Evolutionary conservation across 306 rosid species (phyloP).

Genomic region (Fragaria ananassa): DNA sequence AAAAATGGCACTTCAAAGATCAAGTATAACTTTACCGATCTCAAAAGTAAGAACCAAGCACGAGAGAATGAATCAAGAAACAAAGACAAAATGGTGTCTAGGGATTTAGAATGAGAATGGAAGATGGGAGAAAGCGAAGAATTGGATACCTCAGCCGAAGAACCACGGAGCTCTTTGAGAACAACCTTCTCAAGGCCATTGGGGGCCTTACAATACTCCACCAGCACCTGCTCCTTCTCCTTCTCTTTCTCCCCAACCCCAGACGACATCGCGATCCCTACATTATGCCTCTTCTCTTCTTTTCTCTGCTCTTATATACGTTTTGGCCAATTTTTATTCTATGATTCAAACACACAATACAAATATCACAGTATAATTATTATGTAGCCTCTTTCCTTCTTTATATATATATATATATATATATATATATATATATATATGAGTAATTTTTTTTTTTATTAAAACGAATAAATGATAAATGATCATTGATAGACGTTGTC

Average conservation of each 20-base stretch:
- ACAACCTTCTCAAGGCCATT: constrained; percentile 59
- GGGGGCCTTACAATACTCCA: constrained; percentile 36
- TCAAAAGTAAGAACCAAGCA: not conserved
- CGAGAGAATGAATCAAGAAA: not conserved
- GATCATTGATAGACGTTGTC: too few relatives aligned
- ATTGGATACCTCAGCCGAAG: constrained; percentile 52
- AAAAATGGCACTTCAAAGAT: not conserved
- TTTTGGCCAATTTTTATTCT: not conserved
- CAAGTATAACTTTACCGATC: not conserved
- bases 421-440: too few relatives aligned
- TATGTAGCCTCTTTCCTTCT: too few relatives aligned
- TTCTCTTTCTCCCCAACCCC: not conserved
- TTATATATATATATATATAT: too few relatives aligned
- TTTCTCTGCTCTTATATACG: not conserved
- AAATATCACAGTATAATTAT: too few relatives aligned
- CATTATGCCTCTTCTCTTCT: not conserved
- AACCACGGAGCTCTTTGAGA: constrained; percentile 55
- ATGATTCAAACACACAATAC: too few relatives aligned
- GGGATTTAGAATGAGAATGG: not conserved
- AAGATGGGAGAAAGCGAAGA: constrained; percentile 9
- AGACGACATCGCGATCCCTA: constrained; percentile 26
- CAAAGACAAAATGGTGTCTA: not conserved
- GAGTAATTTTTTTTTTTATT: too few relatives aligned
- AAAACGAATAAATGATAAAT: too few relatives aligned
- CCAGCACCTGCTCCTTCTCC: constrained; percentile 23